A percentile compares a stretch with the other conserved stretches of the same genome.
phyloP scores from a whole-genome alignment of 768 basidiomycete genomes.

The Termitomyces heimii region DNA sequence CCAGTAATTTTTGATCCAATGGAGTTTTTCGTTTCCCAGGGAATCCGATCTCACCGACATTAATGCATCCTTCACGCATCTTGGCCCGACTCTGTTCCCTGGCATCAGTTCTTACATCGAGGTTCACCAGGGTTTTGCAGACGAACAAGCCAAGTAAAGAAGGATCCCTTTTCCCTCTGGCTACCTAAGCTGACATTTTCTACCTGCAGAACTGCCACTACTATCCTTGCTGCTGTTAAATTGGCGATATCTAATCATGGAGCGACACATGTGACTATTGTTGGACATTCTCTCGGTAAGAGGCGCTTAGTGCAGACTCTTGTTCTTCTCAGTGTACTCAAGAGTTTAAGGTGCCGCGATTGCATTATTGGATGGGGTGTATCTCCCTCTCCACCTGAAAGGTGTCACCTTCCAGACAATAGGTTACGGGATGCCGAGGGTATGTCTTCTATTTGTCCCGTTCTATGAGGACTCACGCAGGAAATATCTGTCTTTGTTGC shows the following conservation, averaged over 20 bases:
- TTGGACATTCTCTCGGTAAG: constrained; percentile 41
- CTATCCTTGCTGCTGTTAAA: constrained; percentile 35
- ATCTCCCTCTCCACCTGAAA: constrained; percentile 44
- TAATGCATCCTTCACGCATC: constrained; percentile 22
- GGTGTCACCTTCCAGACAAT: constrained; percentile 28
- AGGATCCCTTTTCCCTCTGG: background rate
- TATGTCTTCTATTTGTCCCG: constrained; percentile 23
- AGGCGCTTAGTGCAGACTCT: background rate
- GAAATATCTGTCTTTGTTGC: too few species aligned
- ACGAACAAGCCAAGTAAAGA: constrained; percentile 33
- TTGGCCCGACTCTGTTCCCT: constrained; percentile 39
- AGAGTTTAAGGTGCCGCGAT: constrained; percentile 40
- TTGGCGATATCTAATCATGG: constrained; percentile 26
- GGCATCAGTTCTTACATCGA: constrained; percentile 33
- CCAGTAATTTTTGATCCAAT: background rate
- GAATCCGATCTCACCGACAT: constrained; percentile 32
- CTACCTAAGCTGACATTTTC: background rate
- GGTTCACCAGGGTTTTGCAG: constrained; percentile 40
- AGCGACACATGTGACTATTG: constrained; percentile 33
- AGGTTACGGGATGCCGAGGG: constrained; percentile 39
- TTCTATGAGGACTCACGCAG: background rate
- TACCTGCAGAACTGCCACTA: constrained; percentile 30
- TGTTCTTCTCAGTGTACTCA: background rate
- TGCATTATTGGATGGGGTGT: constrained; percentile 50
- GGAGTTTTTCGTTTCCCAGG: constrained; percentile 15